Conservation (phyloP, 202 grass and related monocot species). For the Elaeis oleifera region DNA sequence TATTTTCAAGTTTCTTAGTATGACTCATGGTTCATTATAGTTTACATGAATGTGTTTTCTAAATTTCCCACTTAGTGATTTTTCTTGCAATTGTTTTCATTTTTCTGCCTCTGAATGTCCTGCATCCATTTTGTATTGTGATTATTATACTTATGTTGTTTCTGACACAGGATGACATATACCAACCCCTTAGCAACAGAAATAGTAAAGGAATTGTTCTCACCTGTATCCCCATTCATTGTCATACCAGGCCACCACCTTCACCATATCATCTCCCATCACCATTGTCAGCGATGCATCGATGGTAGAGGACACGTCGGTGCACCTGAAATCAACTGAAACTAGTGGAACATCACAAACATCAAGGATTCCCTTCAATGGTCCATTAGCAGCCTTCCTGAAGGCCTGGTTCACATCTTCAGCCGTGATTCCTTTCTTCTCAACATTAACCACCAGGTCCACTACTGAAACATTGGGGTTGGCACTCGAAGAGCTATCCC, state of each 20-base stretch:
- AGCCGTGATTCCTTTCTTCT: constrained; percentile 67
- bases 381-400: constrained; percentile 59
- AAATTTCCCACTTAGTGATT: no score
- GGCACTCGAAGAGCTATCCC: constrained; percentile 96
- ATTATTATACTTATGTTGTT: no score
- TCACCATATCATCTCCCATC: constrained; percentile 99
- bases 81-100: no score
- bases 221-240: constrained; percentile 99
- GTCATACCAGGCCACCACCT: constrained; percentile 99
- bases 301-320: constrained; percentile 76
- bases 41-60: no score
- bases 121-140: no score
- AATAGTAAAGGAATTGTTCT: neutral
- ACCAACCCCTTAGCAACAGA: no score
- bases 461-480: constrained; percentile 98
- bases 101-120: no score
- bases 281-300: constrained; percentile 93
- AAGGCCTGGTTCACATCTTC: constrained; percentile 92
- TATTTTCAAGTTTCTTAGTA: no score
- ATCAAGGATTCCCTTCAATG: constrained; percentile 55
- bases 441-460: constrained; percentile 88
- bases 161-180: no score
- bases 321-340: constrained; percentile 94
- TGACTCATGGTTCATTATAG: no score
- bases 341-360: constrained; percentile 87